phyloP scores from a whole-genome alignment of 352 stramenopile species.

The Globisporangium radiosum region DNA sequence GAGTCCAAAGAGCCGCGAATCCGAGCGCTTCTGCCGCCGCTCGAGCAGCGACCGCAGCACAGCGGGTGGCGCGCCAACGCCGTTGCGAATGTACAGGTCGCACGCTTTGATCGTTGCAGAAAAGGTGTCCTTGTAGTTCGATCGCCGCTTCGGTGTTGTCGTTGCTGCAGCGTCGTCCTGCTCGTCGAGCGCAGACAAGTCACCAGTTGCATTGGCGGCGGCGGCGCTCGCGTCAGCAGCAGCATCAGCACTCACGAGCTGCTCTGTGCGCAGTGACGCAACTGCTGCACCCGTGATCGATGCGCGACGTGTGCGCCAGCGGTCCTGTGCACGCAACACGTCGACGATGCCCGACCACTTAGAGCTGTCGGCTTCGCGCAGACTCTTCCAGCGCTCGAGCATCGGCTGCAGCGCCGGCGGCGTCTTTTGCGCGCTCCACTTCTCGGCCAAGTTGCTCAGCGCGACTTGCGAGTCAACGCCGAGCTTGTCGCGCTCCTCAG shows the following conservation, averaged over 20 bases:
- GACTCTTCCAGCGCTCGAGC: slow-evolving; percentile 78
- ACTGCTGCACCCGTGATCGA: slow-evolving; percentile 22
- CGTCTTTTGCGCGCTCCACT: slow-evolving; percentile 80
- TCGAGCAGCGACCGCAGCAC: slow-evolving; percentile 67
- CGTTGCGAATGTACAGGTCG: slow-evolving; percentile 83
- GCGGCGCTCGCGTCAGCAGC: background rate
- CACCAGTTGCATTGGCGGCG: slow-evolving; percentile 1
- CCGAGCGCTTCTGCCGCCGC: slow-evolving; percentile 56
- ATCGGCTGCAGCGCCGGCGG: slow-evolving; percentile 79
- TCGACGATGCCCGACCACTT: slow-evolving; percentile 86
- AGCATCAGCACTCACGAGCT: background rate
- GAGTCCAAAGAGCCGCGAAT: slow-evolving; percentile 72
- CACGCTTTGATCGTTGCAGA: slow-evolving; percentile 80
- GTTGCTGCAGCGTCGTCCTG: slow-evolving; percentile 11
- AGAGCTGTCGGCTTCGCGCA: slow-evolving; percentile 66
- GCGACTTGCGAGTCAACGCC: slow-evolving; percentile 64
- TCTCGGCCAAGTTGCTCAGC: slow-evolving; percentile 78
- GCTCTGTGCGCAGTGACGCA: background rate
- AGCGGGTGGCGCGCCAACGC: slow-evolving; percentile 72
- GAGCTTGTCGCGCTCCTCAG: slow-evolving; percentile 58
- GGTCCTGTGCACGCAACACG: slow-evolving; percentile 64
- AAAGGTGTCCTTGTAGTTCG: slow-evolving; percentile 60
- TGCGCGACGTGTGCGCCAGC: slow-evolving; percentile 42
- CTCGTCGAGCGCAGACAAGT: slow-evolving; percentile 11
- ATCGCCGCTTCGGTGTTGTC: slow-evolving; percentile 18